Evolutionary conservation across 495 filamentous ascomycete species (phyloP).

Genomic region (Podospora comata): DNA sequence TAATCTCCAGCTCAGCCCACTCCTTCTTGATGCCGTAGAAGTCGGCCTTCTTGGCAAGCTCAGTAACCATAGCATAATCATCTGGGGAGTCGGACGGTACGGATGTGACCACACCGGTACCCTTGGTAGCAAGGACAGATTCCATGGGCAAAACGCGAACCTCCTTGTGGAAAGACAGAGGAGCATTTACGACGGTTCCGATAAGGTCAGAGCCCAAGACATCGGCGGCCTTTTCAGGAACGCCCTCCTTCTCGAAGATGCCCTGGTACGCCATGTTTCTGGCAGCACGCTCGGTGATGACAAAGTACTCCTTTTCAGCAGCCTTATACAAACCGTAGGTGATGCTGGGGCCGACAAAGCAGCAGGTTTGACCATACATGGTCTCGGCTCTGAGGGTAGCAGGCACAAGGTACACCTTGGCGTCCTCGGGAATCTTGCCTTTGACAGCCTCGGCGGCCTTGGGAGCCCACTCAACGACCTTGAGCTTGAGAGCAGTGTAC

Average conservation of each 20-base stretch:
- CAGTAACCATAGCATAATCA: constrained; percentile 84
- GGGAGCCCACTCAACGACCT: constrained; percentile 82
- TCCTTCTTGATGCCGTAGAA: constrained; percentile 97
- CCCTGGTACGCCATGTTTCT: constrained; percentile 96
- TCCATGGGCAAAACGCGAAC: constrained; percentile 95
- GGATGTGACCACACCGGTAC: constrained; percentile 92
- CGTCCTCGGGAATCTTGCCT: constrained; percentile 74
- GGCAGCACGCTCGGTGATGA: constrained; percentile 82
- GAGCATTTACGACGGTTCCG: constrained; percentile 81
- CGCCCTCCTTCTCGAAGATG: constrained; percentile 70
- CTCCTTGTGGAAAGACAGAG: constrained; percentile 80
- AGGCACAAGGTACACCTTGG: constrained; percentile 83
- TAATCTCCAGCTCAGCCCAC: constrained; percentile 86
- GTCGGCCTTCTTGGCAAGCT: constrained; percentile 94
- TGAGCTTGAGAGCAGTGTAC: constrained; percentile 87
- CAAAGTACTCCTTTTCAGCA: constrained; percentile 76
- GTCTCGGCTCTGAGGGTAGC: constrained; percentile 94
- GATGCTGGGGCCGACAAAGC: constrained; percentile 75
- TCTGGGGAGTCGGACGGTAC: constrained; percentile 96
- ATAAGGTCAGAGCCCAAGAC: constrained; percentile 75
- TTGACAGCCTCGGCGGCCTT: constrained; percentile 63
- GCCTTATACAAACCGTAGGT: constrained; percentile 86
- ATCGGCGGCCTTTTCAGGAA: constrained; percentile 69
- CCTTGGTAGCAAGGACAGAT: constrained; percentile 83
- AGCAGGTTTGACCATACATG: constrained; percentile 97